A percentile compares a stretch with the other conserved stretches of the same genome.
These are phyloP conservation scores for Pyrenopolyporus hunteri DNA, from an alignment of 495 filamentous ascomycete species.

Conservation along the genomic window DNA sequence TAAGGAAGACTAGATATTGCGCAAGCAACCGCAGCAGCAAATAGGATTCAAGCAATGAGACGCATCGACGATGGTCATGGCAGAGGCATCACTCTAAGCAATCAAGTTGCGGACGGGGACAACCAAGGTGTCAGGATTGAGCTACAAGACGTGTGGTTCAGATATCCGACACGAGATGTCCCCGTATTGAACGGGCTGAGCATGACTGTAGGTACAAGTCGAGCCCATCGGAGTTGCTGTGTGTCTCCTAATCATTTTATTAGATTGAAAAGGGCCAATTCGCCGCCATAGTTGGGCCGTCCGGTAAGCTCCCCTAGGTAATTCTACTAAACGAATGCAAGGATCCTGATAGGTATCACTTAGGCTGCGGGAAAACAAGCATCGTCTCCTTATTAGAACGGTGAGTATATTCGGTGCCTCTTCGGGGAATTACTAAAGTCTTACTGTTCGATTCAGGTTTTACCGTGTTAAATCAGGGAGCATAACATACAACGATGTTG, in stretches of 20 bases:
- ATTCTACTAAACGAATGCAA: no score
- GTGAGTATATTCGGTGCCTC: constrained; percentile 23
- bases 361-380: constrained; percentile 77
- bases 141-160: constrained; percentile 64
- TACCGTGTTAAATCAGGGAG: constrained; percentile 58
- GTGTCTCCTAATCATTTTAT: constrained; percentile 11
- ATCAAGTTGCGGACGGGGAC: constrained; percentile 43
- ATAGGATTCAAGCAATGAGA: constrained; percentile 59
- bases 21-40: constrained; percentile 62
- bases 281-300: constrained; percentile 67
- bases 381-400: constrained; percentile 68
- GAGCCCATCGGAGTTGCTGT: constrained; percentile 7
- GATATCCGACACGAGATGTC: constrained; percentile 60
- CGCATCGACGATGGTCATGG: constrained; percentile 35
- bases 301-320: no score
- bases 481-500: constrained; percentile 57
- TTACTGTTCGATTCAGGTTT: constrained; percentile 48
- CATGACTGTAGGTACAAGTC: constrained; percentile 50
- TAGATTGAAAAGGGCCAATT: constrained; percentile 69
- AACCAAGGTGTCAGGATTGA: constrained; percentile 60
- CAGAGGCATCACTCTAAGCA: constrained; percentile 37
- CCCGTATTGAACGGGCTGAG: constrained; percentile 58
- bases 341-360: constrained; percentile 38
- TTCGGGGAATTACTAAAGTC: constrained; percentile 1
- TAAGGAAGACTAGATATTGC: constrained; percentile 54